Evolutionary conservation across 768 basidiomycete species (phyloP).

Genomic region (Termitomyces bulborhizus): DNA sequence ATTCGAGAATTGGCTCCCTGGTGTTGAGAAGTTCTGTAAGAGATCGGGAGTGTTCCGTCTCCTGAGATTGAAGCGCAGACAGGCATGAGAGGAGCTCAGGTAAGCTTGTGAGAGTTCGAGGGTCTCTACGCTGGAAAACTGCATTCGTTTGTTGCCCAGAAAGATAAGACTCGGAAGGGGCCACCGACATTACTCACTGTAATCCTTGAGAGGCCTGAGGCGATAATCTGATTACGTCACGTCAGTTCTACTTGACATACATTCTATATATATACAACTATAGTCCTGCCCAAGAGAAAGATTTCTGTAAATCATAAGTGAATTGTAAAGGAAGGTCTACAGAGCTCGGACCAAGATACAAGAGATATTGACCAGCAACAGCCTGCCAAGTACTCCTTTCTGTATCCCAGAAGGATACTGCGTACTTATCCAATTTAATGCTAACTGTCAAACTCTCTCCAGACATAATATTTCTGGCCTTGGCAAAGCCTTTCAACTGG

Average conservation of each 20-base stretch:
- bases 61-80: slow-evolving; percentile 69
- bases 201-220: not conserved
- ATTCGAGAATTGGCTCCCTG: slow-evolving; percentile 55
- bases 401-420: slow-evolving; percentile 62
- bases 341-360: slow-evolving; percentile 40
- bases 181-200: slow-evolving; percentile 3
- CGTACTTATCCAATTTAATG: slow-evolving; percentile 57
- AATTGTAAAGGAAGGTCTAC: slow-evolving; percentile 21
- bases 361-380: slow-evolving; percentile 40
- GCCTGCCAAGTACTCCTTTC: slow-evolving; percentile 40
- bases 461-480: slow-evolving; percentile 45
- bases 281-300: slow-evolving; percentile 26
- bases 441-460: slow-evolving; percentile 33
- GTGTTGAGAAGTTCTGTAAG: slow-evolving; percentile 67
- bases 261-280: slow-evolving; percentile 1
- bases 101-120: slow-evolving; percentile 49
- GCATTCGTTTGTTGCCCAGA: not conserved
- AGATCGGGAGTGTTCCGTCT: slow-evolving; percentile 67
- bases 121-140: slow-evolving; percentile 19
- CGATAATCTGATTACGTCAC: not conserved
- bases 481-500: slow-evolving; percentile 62
- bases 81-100: slow-evolving; percentile 71
- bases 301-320: slow-evolving; percentile 16
- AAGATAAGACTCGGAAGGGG: not conserved
- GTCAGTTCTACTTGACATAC: too few relatives aligned